phyloP scores from a whole-genome alignment of 192 early-diverging fungal species.

The Coemansia sp. region DNA sequence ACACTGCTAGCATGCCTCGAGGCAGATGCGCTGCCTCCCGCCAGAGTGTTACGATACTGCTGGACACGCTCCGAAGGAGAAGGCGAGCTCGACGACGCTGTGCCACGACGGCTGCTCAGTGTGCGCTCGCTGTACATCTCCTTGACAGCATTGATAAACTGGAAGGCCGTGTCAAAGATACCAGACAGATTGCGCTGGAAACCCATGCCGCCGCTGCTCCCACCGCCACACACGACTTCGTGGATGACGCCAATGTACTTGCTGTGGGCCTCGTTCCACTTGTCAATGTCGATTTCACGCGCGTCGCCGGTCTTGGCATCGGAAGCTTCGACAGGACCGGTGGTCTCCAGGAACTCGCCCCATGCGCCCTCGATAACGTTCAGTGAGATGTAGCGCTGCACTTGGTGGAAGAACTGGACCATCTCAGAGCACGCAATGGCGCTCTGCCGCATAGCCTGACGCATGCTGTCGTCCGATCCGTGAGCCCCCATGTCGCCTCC shows the following conservation, averaged over 20 bases:
- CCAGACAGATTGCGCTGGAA: constrained; percentile 57
- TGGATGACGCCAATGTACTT: constrained; percentile 74
- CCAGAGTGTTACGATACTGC: constrained; percentile 38
- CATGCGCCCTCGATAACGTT: constrained; percentile 93
- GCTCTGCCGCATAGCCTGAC: constrained; percentile 69
- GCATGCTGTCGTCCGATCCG: constrained; percentile 23
- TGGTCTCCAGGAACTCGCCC: constrained; percentile 67
- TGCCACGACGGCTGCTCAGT: constrained; percentile 30
- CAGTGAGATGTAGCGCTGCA: constrained; percentile 93
- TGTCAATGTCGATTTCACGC: constrained; percentile 76
- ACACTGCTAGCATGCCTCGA: constrained; percentile 54
- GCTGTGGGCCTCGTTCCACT: constrained; percentile 78
- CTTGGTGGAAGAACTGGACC: constrained; percentile 93
- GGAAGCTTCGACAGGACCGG: constrained; percentile 3
- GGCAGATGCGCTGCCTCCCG: constrained; percentile 38
- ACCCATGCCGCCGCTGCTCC: constrained; percentile 35
- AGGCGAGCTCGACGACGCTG: constrained; percentile 1
- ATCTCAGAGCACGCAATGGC: constrained; percentile 79
- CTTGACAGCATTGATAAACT: constrained; percentile 58
- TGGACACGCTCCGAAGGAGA: constrained; percentile 35
- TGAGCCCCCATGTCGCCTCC: background rate
- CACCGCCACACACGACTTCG: constrained; percentile 61
- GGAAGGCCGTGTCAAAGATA: constrained; percentile 69
- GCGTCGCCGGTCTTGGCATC: constrained; percentile 53
- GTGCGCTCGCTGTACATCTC: constrained; percentile 60